Evolutionary conservation across 2,329 filamentous ascomycete species (phyloP), one percentile per base, ranked within the genome.

Genomic region (Aspergillus sp.): DNA sequence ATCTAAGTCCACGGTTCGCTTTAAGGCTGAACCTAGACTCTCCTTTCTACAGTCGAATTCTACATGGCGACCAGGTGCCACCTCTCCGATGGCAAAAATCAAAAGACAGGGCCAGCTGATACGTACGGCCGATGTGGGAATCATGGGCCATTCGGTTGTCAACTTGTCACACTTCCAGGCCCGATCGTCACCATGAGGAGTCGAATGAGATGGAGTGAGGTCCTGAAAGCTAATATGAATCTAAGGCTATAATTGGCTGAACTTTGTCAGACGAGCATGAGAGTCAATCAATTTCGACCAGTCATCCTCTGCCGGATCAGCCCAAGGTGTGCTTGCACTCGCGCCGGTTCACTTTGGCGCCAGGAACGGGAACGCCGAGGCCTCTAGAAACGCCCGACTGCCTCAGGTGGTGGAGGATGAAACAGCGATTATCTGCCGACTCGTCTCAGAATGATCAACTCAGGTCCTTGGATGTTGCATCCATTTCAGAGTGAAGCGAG

Each of bases 341-440:
- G 58, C 50, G 47, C 57, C 57, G 39, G 55, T 39, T 57, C 54
- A 23, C 41, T 51, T 62, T 58, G 47, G 59, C 37, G 56, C 59
- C 62, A 66, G 62, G 61, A 61, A 66, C 62, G 56, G 61, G 45
- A 57, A 48, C 44, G 60, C 50, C 52, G 58, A 55, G 56, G 52
- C 57, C 59, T 57, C 46, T 62, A 53, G 54, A 62, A 64, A 62
- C 51, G 43, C 35, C 61, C 61, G 59, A 52, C 55, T 59, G 60
- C 61, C 50, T 57, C 58, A 55, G 57, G 35, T 47, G 44, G 61
- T 59, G 39, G 61, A 55, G 52, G 54, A 58, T 65, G 62, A 65
- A 64, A 65, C 63, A 61, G 52, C 23, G 14, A 33, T 51, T 52
- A 47, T 12, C 45, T 46, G 40, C 40, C 51, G 27, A 55, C 50